Evolutionary conservation across 768 basidiomycete genomes (phyloP), one percentile per base, ranked within the genome.

Genomic region (Pholiota conissans): DNA sequence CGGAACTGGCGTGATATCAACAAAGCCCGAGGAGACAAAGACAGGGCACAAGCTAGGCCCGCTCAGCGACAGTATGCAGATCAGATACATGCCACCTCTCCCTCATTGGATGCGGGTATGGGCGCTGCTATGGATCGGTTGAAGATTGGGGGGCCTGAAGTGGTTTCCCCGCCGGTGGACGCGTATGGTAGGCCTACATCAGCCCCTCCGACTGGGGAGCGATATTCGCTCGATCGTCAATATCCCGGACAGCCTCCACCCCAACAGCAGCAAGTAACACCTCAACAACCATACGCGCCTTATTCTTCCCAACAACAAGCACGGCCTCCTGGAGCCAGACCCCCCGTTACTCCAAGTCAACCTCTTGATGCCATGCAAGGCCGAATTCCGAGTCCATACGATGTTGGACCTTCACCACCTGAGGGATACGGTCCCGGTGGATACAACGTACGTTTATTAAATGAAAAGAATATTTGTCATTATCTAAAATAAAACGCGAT

Each of bases 1-100:
- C 85, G 89, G 50, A 90, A 95, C 71, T 88, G 92, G 83, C 87
- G 90, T 53, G 91, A 93, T 67, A 97, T 97, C 76, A 95, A 98
- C 71, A 82, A 80, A 64, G 74, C 75, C 67, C 84, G 89, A 68
- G 79, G 76, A 29, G 79, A 79, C 55, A 82, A 82, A 61, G 75
- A 79, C 55, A 82, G 81, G 60, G 75, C 64, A 57, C 72, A 73
- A 50, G 61, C 73, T 34, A 73, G 73, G 49, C 75, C 80, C 56
- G 46, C 72, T 57, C 69, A 75, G 47, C 66, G 69, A 46, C 70
- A 71, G 46, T 68, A 71, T 68, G 52, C 69, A 56, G 63, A 74
- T 52, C 69, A 65, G 58, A 64, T 67, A 11, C 73, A 71, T 35
- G 59, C 68, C 28, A 69, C 70, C 49, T 75, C 74, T 24, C 71